Base-by-base conservation (phyloP, 164 flowering plant species). In the Vitis rotundifolia region DNA sequence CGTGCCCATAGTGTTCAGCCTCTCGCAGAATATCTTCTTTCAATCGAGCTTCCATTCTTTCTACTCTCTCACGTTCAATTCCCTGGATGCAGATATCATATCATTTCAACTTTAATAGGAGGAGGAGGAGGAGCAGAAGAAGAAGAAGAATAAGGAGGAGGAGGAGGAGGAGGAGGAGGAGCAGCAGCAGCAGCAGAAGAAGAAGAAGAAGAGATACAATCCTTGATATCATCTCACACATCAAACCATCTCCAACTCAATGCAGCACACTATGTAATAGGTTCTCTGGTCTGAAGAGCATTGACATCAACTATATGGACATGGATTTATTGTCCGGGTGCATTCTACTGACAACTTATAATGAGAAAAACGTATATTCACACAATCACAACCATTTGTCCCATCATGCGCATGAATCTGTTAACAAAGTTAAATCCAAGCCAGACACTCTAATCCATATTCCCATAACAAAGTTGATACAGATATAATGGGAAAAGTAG, bases 21-120 rank as follows among this genome's bases (percentile, higher is more conserved):
- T 94, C 98, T 71, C 94, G 79, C 53, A 91, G 75, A 67, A 94
- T 94, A 74, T 94, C 98, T 75, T 87, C 93, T 74, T 92, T 94
- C 47, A 94, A 72, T 56, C 97, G 89, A 69, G 95, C 91, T 78
- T 94, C 98, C 98, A 94, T 94, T 68, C 85, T 79, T 81, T 94
- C 97, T 54, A 92, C 97, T 82, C 98, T 88, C 73, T 88, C 92
- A 68, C 95, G 82, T 78, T 86, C 97, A 69, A 94, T 94, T 75
- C 98, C 98, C 98, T 94, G 81, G 50, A 75, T 54, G 55, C 26
- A 72, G 28, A 68, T 28, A 54, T 44, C 13, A 57, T 12, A 59
- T 37, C n/a, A 50, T 50, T 51, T 61, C 22, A 67, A 62, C 47
- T 13, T 47, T 22, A 22, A 22, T 22, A 22, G 26, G 26, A 22